Percentiles rank a stretch among this genome's conserved stretches.
Evolutionary conservation across 176 grass and related monocot genomes (phyloP).

Genomic region (Otatea glauca): DNA sequence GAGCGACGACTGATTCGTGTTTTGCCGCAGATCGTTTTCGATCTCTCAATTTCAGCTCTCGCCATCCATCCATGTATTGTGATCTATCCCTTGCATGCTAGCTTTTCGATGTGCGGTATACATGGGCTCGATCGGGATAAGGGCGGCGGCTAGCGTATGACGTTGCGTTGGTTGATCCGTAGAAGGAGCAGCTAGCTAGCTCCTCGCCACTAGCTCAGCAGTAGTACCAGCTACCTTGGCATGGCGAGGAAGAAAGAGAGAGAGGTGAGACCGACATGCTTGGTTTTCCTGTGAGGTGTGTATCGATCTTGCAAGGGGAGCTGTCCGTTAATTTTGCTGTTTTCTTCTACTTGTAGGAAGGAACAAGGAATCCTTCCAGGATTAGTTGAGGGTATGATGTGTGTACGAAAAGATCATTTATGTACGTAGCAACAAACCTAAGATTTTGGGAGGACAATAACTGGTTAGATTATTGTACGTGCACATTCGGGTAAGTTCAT

Average conservation of each 20-base stretch:
- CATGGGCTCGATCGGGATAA: constrained; percentile 37
- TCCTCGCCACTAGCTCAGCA: not conserved
- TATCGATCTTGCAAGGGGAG: too few relatives aligned
- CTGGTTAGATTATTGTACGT: not conserved
- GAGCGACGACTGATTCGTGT: not conserved
- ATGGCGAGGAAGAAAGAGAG: not conserved
- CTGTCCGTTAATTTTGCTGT: too few relatives aligned
- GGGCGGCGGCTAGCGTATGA: not conserved
- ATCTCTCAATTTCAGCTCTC: not conserved
- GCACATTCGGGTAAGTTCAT: too few relatives aligned
- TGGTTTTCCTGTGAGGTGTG: too few relatives aligned
- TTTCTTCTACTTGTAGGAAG: not conserved
- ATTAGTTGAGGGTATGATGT: too few relatives aligned
- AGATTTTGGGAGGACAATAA: not conserved
- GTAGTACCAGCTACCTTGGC: not conserved
- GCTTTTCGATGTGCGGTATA: constrained; percentile 36
- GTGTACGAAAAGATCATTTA: not conserved
- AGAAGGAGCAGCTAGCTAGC: not conserved
- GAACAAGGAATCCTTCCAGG: too few relatives aligned
- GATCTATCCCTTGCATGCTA: not conserved
- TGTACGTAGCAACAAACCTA: not conserved
- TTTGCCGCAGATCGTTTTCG: constrained; percentile 21
- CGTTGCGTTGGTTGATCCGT: constrained; percentile 3
- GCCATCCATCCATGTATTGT: not conserved
- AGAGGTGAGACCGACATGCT: not conserved